Evolutionary conservation across 306 rosid species (phyloP), one percentile per base, ranked within the genome.

Genomic region (Boehmeria nivea): DNA sequence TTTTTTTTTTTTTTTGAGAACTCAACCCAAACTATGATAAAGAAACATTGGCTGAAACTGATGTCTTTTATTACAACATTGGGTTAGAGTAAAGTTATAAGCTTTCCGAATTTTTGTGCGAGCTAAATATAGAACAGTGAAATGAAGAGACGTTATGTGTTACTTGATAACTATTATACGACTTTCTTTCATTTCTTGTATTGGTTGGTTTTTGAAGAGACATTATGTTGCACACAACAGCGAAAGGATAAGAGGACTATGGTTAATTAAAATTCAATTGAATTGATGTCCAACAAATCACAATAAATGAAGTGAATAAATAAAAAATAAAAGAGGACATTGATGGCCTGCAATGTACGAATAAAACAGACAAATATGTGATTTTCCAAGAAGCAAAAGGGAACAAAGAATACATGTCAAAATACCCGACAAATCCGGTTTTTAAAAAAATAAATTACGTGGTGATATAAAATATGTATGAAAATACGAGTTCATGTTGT

Each of bases 331-430:
- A 59, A 2, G 25, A 22, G 39, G 18, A 56, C 72, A 73, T 42
- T 47, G 75, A 37, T 67, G 66, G 73, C 74, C 74, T 34, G 69
- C 72, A 70, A 49, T 23, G 64, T 19, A 37, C 34, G 44, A 60
- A 23, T 43, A 33, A 52, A 11, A 8, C n/a, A 46, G 51, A 53
- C 17, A 43, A 57, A 25, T 14, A 12, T 4, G 16, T 46, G 37
- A 6, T 17, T 40, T 66, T 46, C 40, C 52, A 14, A 17, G 25
- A 3, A 56, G 34, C 46, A 45, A 66, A 43, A 38, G 45, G 17
- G 45, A 40, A 40, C 45, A 40, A 40, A 40, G 55, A 66, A 37
- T 54, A 17, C 33, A 44, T 11, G 46, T 28, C 55, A 44, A 31
- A 45, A 71, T 6, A 39, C 39, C 56, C 16, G 51, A 63, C 71